Base-by-base conservation (phyloP, 345 rosid species). In the Cardiospermum halicacabum region DNA sequence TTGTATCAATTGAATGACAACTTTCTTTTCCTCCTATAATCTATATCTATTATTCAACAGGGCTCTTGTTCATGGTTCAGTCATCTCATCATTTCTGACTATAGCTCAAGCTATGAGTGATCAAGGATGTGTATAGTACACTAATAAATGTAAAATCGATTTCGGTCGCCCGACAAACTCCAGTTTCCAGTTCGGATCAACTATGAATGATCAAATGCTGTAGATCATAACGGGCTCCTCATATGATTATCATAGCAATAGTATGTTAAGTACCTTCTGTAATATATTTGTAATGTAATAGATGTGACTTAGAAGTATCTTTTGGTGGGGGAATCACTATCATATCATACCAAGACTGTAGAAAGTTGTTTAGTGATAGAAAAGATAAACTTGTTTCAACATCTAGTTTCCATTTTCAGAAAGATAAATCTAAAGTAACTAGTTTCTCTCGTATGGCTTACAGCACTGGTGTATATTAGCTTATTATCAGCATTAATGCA, bases 61-160 rank as follows among this genome's bases (percentile, higher is more conserved):
- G 80, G 89, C 96, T 58, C 80, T 94, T 77, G 75, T 84, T 24
- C 89, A 91, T 18, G 99, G 99, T 59, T 86, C 99, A 25, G 85
- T 86, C 55, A 91, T 94, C 56, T 84, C 99, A 19, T 87, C 97
- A 5, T 94, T 94, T 76, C 83, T 94, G 68, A 84, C 86, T 37
- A 87, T 94, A 50, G 97, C 99, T 72, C 96, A 89, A 81, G 99
- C 97, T 43, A 94, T 91, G 99, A 84, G 87, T 3, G 99, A 89
- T 66, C 99, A 94, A 91, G 99, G 99, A 69, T 91, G 99, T 75
- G 93, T 91, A 70, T 91, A 85, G 82, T 68, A 49, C 26, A 45
- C 13, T 18, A 37, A 50, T 47, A 64, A 37, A 42, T 66, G 53
- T 43, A 39, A 10, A 51, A 40, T 48, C 62, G 18, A 60, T 68